Evolutionary conservation across 2,329 filamentous ascomycete genomes (phyloP), one percentile per base, ranked within the genome.

Genomic region (Chaetomium olivaceum): DNA sequence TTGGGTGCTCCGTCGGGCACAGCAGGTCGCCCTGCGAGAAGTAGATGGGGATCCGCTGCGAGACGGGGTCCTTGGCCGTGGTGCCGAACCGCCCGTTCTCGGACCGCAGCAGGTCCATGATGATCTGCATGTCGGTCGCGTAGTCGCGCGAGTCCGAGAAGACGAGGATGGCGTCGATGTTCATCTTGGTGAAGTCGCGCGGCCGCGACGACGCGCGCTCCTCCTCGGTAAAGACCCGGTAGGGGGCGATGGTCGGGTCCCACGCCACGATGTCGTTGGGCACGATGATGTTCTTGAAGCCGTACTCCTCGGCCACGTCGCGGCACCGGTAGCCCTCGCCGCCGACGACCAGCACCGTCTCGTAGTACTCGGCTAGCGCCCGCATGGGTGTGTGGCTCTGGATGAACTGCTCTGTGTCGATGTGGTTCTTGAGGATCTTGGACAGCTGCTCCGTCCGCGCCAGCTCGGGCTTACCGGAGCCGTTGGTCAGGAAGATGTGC

Each of bases 341-440:
- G 76, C 90, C 90, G 48, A 91, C 87, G 3, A 92, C 89, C 3
- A 92, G 83, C 43, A 92, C 89, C 2, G 89, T 91, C 72, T 87
- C 84, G 81, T 91, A 92, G 83, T 92, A 92, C 76, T 91, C 89
- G 25, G 89, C 80, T 72, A 92, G 79, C 55, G 89, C 90, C 66
- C 88, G 88, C 90, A 92, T 92, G 71, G 89, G 89, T 4, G 89
- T 91, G 81, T 91, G 89, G 1, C 87, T 89, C 77, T 91, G 89
- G 74, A 91, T 91, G 81, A 92, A 92, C 76, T 91, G 89, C 65
- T 91, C 88, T 46, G 85, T 89, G 60, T 81, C 85, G 76, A 91
- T 86, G 61, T 87, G 87, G 73, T 83, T 83, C 65, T 84, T 78
- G 55, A 91, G 82, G 68, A 92, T 90, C 75, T 85, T 85, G 69